Conservation (phyloP, 2,329 filamentous ascomycete genomes). For the Apiospora aurea region DNA sequence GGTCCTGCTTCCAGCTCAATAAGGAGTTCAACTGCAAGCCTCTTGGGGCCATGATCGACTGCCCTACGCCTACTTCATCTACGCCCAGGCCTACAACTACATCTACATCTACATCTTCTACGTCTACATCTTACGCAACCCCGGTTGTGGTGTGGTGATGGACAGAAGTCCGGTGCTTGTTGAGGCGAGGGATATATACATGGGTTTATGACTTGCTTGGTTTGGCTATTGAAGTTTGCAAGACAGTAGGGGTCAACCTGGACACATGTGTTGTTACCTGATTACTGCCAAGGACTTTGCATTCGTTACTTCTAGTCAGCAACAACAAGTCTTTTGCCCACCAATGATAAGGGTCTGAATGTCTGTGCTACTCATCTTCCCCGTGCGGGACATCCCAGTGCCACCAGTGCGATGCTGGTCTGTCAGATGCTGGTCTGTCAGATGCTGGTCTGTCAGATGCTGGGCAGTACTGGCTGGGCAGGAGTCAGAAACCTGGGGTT, state of each 20-base stretch:
- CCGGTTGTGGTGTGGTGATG: neutral
- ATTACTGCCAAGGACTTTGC: too few relatives aligned
- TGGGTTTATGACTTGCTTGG: neutral
- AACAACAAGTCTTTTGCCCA: too few relatives aligned
- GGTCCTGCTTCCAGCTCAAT: conserved; percentile 4
- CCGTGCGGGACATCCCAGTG: neutral
- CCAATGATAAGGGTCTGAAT: too few relatives aligned
- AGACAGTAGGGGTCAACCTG: neutral
- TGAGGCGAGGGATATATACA: neutral
- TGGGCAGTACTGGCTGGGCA: too few relatives aligned
- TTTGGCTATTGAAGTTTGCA: neutral
- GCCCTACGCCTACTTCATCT: neutral
- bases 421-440: too few relatives aligned
- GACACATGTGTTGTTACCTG: neutral
- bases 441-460: neutral
- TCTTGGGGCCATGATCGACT: neutral
- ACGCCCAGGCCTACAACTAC: neutral
- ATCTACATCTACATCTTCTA: too few relatives aligned
- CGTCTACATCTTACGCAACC: neutral
- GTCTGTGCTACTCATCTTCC: too few relatives aligned
- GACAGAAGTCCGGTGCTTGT: neutral
- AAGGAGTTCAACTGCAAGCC: conserved; percentile 11
- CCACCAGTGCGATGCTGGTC: too few relatives aligned
- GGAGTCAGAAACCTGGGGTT: neutral
- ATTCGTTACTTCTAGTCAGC: too few relatives aligned